These are phyloP conservation scores for Pseudogymnoascus sp. DNA, from an alignment of 2,329 filamentous ascomycete genomes.

Conservation along the genomic window DNA sequence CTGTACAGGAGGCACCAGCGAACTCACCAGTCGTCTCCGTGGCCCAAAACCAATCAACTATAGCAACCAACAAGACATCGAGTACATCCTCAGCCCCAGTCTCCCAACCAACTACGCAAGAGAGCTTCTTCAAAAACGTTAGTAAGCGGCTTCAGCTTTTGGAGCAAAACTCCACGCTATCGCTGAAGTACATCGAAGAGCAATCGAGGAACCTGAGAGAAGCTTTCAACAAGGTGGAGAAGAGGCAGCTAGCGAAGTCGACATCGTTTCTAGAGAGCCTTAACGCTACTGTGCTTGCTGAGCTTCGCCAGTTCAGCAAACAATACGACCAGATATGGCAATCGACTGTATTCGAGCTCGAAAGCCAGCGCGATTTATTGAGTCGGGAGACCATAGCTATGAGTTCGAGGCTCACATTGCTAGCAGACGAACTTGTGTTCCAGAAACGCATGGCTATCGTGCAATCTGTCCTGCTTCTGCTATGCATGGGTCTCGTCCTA, in stretches of 20 bases:
- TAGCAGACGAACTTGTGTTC: slow-evolving; percentile 86
- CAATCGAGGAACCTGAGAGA: slow-evolving; percentile 87
- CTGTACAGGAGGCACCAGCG: neutral
- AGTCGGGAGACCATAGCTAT: slow-evolving; percentile 77
- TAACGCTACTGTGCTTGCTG: slow-evolving; percentile 79
- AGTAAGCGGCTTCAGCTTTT: slow-evolving; percentile 86
- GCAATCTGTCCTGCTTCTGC: slow-evolving; percentile 77
- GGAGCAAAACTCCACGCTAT: slow-evolving; percentile 86
- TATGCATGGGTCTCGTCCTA: slow-evolving; percentile 79
- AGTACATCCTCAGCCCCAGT: slow-evolving; percentile 37
- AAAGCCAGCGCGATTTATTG: slow-evolving; percentile 77
- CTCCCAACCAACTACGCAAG: slow-evolving; percentile 76
- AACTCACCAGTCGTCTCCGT: neutral
- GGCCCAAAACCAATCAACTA: neutral
- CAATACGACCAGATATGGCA: slow-evolving; percentile 98
- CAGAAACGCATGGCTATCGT: slow-evolving; percentile 90
- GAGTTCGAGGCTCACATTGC: slow-evolving; percentile 68
- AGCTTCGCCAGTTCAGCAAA: slow-evolving; percentile 66
- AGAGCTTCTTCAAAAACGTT: slow-evolving; percentile 95
- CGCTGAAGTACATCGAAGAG: slow-evolving; percentile 91
- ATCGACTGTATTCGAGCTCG: slow-evolving; percentile 83
- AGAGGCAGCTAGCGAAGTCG: slow-evolving; percentile 76
- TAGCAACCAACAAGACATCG: slow-evolving; percentile 18
- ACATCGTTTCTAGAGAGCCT: slow-evolving; percentile 71
- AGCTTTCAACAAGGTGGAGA: slow-evolving; percentile 77